These are phyloP conservation scores for Talaromyces trachyspermus DNA, from an alignment of 495 filamentous ascomycete genomes.

Conservation along the genomic window DNA sequence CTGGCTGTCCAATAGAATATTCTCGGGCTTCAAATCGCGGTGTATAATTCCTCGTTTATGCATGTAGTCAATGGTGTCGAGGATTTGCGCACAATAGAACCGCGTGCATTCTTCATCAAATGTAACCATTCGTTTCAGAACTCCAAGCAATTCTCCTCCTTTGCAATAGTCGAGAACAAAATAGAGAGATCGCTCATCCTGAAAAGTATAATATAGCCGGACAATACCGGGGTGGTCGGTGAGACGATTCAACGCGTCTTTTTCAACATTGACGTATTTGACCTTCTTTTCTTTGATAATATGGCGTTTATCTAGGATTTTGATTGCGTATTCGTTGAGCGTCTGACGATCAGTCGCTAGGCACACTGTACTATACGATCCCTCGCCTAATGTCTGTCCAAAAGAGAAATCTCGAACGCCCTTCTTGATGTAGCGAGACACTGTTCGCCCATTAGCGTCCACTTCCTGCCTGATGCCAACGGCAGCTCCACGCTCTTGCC, in stretches of 20 bases:
- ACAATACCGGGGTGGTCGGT: constrained; percentile 97
- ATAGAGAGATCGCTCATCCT: constrained; percentile 92
- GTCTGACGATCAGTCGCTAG: constrained; percentile 94
- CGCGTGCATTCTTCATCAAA: constrained; percentile 94
- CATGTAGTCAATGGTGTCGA: constrained; percentile 98
- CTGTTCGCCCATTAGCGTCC: constrained; percentile 75
- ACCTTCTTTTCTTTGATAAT: constrained; percentile 99
- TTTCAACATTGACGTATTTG: constrained; percentile 99
- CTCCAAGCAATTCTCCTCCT: constrained; percentile 85
- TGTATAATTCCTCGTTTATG: constrained; percentile 94
- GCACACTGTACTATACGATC: constrained; percentile 95
- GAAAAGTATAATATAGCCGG: constrained; percentile 96
- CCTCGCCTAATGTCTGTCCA: constrained; percentile 85
- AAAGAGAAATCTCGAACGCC: constrained; percentile 97
- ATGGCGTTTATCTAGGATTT: constrained; percentile 96
- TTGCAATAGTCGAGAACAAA: constrained; percentile 94
- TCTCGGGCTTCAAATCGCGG: constrained; percentile 95
- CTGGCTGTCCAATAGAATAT: constrained; percentile 87
- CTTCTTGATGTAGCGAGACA: constrained; percentile 84
- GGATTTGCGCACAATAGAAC: constrained; percentile 93
- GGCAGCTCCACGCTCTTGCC: constrained; percentile 90
- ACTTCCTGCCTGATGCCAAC: constrained; percentile 67
- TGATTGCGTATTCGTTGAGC: constrained; percentile 94
- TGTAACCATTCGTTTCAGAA: constrained; percentile 85
- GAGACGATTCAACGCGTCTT: constrained; percentile 91